phyloP scores from a whole-genome alignment of 2,329 filamentous ascomycete genomes.

The Colletotrichum cereale region DNA sequence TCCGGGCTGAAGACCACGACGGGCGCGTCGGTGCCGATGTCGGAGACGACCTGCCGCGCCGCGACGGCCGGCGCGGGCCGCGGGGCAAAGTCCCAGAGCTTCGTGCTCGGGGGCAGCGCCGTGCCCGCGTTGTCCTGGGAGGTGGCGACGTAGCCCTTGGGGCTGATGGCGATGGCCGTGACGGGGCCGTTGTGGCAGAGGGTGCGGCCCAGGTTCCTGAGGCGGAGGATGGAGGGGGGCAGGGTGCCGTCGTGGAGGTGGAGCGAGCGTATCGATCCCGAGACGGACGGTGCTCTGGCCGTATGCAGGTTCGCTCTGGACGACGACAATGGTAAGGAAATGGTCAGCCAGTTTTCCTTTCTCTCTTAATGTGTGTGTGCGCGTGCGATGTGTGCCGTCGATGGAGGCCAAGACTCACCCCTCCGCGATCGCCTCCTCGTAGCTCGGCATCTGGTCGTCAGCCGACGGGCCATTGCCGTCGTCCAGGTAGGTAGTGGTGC shows the following conservation, averaged over 20 bases:
- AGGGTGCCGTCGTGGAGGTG: conserved; percentile 19
- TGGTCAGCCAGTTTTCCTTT: not conserved
- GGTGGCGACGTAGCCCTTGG: conserved; percentile 15
- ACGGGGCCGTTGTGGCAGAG: not conserved
- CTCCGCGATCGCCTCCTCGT: conserved; percentile 25
- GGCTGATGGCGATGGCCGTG: conserved; percentile 21
- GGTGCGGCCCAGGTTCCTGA: not conserved
- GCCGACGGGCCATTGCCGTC: not conserved
- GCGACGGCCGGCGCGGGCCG: not conserved
- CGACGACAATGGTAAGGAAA: not conserved
- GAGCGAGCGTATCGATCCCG: conserved; percentile 22
- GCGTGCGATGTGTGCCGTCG: not conserved
- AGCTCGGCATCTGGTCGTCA: conserved; percentile 27
- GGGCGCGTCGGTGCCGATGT: conserved; percentile 7
- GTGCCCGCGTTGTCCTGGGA: conserved; percentile 18
- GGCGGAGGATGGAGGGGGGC: conserved; percentile 19
- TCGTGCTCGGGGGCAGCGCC: conserved; percentile 1
- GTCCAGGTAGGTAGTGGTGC: not conserved
- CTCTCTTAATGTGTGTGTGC: not conserved
- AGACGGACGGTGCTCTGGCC: conserved; percentile 6
- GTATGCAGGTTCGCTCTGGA: not conserved
- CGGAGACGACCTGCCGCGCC: conserved; percentile 4
- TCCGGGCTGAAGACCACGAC: conserved; percentile 20
- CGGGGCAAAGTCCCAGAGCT: conserved; percentile 22
- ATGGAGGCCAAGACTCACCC: conserved; percentile 18